Evolutionary conservation across 768 basidiomycete genomes (phyloP).

Genomic region (Cyclocybe cylindracea): DNA sequence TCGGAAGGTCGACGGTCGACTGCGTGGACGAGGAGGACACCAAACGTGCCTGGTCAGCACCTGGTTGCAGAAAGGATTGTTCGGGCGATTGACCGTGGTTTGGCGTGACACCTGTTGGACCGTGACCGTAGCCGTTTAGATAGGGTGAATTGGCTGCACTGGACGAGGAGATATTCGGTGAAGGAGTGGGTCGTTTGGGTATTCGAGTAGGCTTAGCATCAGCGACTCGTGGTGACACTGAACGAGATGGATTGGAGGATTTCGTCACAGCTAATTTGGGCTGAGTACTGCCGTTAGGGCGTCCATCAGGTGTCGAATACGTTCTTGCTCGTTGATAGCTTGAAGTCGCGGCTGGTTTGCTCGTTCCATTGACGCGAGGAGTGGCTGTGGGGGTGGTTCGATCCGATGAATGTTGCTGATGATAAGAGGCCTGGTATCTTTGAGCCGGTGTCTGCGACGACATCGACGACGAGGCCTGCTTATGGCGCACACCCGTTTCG

Average conservation of each 20-base stretch:
- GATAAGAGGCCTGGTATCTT: conserved; percentile 12
- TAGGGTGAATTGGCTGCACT: conserved; percentile 31
- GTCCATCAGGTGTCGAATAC: conserved; percentile 53
- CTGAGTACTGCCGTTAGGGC: conserved; percentile 25
- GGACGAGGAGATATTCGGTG: conserved; percentile 13
- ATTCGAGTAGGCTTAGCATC: conserved; percentile 52
- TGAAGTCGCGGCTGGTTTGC: conserved; percentile 27
- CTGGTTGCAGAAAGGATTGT: conserved; percentile 16
- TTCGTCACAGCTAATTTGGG: conserved; percentile 28
- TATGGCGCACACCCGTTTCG: conserved; percentile 31
- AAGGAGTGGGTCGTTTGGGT: conserved; percentile 39
- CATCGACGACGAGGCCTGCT: conserved; percentile 9
- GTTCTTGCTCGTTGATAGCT: conserved; percentile 59
- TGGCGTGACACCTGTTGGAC: conserved; percentile 18
- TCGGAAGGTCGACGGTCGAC: conserved; percentile 22
- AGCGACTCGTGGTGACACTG: conserved; percentile 45
- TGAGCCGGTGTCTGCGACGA: conserved; percentile 4
- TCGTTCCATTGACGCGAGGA: conserved; percentile 29
- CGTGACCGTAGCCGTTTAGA: conserved; percentile 19
- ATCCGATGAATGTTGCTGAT: conserved; percentile 16
- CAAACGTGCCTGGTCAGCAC: conserved; percentile 5
- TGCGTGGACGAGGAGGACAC: conserved; percentile 22
- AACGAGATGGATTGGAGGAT: conserved; percentile 38
- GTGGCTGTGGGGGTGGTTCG: conserved; percentile 19
- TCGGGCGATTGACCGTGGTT: conserved; percentile 14